Conservation (phyloP, 441 rosid species). For the Lepidium campestre region DNA sequence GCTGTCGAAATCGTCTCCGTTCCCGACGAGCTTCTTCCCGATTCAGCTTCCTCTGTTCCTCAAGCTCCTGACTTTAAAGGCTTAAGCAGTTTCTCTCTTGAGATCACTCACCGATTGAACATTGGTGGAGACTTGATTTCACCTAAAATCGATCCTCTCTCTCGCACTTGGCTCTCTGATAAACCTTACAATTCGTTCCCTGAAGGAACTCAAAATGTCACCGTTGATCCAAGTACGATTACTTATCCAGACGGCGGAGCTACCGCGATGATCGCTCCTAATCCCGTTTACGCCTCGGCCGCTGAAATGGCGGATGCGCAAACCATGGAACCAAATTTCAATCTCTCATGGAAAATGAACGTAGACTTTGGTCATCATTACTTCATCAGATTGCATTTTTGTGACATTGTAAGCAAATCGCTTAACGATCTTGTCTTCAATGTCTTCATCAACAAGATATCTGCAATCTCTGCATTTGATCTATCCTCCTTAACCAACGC, state of each 20-base stretch:
- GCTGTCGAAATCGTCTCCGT: slow-evolving; percentile 47
- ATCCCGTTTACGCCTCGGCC: slow-evolving; percentile 39
- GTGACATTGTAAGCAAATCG: slow-evolving; percentile 54
- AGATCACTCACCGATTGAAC: slow-evolving; percentile 43
- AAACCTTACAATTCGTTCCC: slow-evolving; percentile 33
- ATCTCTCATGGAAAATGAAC: slow-evolving; percentile 47
- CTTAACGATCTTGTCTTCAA: slow-evolving; percentile 44
- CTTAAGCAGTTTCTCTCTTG: slow-evolving; percentile 31
- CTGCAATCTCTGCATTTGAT: slow-evolving; percentile 33
- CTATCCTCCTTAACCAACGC: slow-evolving; percentile 35
- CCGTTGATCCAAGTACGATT: slow-evolving; percentile 26
- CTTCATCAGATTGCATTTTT: slow-evolving; percentile 49
- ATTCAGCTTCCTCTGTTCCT: slow-evolving; percentile 34
- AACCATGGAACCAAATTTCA: slow-evolving; percentile 39
- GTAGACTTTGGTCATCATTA: slow-evolving; percentile 42
- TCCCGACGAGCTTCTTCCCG: slow-evolving; percentile 44
- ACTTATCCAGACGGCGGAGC: slow-evolving; percentile 36
- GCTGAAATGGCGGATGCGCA: slow-evolving; percentile 39
- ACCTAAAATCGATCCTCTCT: slow-evolving; percentile 36
- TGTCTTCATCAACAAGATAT: slow-evolving; percentile 38
- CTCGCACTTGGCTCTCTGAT: slow-evolving; percentile 50
- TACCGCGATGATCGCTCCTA: slow-evolving; percentile 38
- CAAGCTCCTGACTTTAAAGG: slow-evolving; percentile 36
- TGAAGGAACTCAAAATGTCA: slow-evolving; percentile 32
- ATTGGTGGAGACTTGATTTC: slow-evolving; percentile 42